Evolutionary conservation across 345 rosid species (phyloP), one percentile per base, ranked within the genome.

Genomic region (Dimocarpus longan): DNA sequence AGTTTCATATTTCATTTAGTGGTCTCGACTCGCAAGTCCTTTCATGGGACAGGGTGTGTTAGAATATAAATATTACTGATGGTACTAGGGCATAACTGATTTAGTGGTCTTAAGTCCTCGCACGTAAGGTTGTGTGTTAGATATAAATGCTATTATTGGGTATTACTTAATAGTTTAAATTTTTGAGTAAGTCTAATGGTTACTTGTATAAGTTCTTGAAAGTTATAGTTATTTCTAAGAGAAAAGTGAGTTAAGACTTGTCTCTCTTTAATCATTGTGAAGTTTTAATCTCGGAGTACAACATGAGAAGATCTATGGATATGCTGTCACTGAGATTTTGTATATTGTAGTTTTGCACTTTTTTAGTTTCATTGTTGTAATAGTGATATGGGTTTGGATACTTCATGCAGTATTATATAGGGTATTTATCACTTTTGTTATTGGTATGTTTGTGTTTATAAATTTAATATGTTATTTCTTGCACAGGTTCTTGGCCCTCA

Each of bases 401-500:
- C n/a, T 16, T 59, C 11, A 43, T 11, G 15, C 22, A 7, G 15
- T 50, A 60, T 9, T 19, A 19, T 60, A 21, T 60, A 3, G 13
- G 65, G 22, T 21, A 60, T 60, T 10, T 60, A 21, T n/a, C 12
- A 60, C 15, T 76, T 77, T 71, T 68, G 37, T 46, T 66, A 74
- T 46, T 48, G 72, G 28, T 78, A 5, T 59, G 77, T 65, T 69
- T 76, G 4, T 3, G 57, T 72, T n/a, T 54, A 59, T 43, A 67
- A 67, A 21, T 71, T 76, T 40, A 24, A 9, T 46, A 56, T 70
- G 59, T 85, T 84, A 60, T 44, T 59, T 71, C 1, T 74, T 83
- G 48, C 44, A n/a, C 84, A 94, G 99, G 98, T 88, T 92, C 89
- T 40, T 97, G 98, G 98, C 98, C 99, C 26, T 94, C 99, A 10